Percentiles rank a stretch among this genome's conserved stretches.
phyloP scores from a whole-genome alignment of 2,329 filamentous ascomycete species.

The Fusarium gaditjirri region DNA sequence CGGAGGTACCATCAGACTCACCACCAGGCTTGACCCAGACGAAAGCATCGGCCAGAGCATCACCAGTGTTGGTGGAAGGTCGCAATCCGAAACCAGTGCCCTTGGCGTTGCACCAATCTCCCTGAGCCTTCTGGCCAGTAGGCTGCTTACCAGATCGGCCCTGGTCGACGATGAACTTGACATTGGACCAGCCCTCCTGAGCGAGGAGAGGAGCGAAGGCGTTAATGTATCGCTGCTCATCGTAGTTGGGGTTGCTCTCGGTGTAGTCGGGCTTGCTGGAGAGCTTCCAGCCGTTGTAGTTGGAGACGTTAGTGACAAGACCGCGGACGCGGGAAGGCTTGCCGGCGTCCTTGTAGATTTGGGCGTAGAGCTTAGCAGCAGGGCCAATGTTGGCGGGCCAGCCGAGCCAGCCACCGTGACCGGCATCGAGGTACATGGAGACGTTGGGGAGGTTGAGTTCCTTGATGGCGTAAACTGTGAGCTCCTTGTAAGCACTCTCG shows the following conservation, averaged over 20 bases:
- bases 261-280: constrained; percentile 58
- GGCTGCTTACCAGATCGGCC: constrained; percentile 68
- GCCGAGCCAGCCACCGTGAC: constrained; percentile 68
- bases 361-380: constrained; percentile 58
- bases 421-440: constrained; percentile 67
- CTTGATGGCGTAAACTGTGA: constrained; percentile 62
- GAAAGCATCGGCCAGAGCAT: constrained; percentile 70
- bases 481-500: constrained; percentile 59
- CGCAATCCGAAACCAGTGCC: constrained; percentile 72
- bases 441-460: constrained; percentile 66
- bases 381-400: constrained; percentile 64
- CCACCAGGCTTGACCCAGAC: constrained; percentile 78
- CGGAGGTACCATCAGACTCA: constrained; percentile 63
- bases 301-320: constrained; percentile 67
- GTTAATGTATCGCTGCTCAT: constrained; percentile 66
- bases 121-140: constrained; percentile 69
- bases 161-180: constrained; percentile 61
- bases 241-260: constrained; percentile 59
- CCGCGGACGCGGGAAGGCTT: constrained; percentile 62
- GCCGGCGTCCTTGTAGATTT: constrained; percentile 62
- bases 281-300: constrained; percentile 64
- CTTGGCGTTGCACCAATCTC: constrained; percentile 75
- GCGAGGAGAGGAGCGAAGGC: constrained; percentile 74
- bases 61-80: constrained; percentile 70
- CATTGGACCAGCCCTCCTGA: constrained; percentile 54